Evolutionary conservation across 1,284 basidiomycete genomes (phyloP), one percentile per base, ranked within the genome.

Genomic region (Ganoderma resinaceum): DNA sequence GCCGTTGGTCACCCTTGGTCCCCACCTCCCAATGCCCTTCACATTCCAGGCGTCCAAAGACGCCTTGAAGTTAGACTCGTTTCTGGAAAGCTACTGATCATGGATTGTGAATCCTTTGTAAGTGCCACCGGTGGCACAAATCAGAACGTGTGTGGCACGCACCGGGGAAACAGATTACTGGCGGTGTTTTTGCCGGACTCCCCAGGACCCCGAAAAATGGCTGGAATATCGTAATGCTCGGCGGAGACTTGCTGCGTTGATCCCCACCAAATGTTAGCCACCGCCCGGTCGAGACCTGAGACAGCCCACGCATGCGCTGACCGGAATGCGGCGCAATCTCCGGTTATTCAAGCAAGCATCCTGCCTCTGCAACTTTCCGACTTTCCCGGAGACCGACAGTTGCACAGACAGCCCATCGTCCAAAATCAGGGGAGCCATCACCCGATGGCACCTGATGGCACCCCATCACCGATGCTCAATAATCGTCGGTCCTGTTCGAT

Each of bases 281-380:
- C 53, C 29, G 2, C 8, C 46, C 46, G 23, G 55, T 35, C 18
- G 29, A 57, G 33, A 3, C 11, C 1, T 58, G 33, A 29, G 18
- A 55, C 31, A 37, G 33, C 7, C 55, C 11, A n/a, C 31, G 8
- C 55, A 12, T 23, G 33, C n/a, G 55, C 55, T 58, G 40, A 46
- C 1, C 66, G 67, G 66, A 63, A 40, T 53, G 67, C 58, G 61
- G 53, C 37, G 33, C 29, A 61, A 66, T 66, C 65, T 69, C 70
- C 67, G 67, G 64, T 31, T 72, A 37, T 68, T 35, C 18, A 49
- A 61, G 52, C 42, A 61, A 64, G 67, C 52, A 66, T 66, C 18
- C 37, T 40, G 58, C 61, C 63, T 72, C 63, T 63, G 66, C 55
- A 66, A 67, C 70, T 66, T 61, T 67, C 70, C 62, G 63, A 33